Evolutionary conservation across 139 green algal species (phyloP).

Genomic region (Coelastrella sp.): DNA sequence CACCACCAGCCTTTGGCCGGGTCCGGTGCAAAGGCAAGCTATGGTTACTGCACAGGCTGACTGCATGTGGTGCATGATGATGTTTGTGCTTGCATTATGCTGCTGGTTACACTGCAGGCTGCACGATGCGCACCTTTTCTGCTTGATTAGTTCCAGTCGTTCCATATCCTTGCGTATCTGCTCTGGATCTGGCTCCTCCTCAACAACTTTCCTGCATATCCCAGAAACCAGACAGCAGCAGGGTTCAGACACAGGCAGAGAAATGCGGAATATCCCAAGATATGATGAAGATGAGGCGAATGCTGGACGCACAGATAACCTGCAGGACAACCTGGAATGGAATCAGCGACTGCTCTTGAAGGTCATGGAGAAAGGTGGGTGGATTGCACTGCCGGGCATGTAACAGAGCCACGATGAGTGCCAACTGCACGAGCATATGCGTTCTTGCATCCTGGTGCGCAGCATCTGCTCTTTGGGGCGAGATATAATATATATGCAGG

Average conservation of each 20-base stretch:
- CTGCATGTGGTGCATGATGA: neutral
- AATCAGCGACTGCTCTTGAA: no score
- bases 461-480: no score
- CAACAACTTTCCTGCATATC: constrained; percentile 48
- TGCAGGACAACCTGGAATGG: no score
- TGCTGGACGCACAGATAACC: neutral
- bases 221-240: neutral
- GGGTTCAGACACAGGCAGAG: neutral
- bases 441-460: no score
- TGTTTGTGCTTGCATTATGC: neutral
- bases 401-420: no score
- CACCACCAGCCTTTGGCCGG: no score
- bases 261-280: neutral
- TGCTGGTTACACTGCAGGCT: neutral
- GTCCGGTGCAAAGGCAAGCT: no score
- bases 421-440: no score
- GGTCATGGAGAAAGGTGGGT: no score
- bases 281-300: neutral
- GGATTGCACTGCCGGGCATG: no score
- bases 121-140: constrained; percentile 66
- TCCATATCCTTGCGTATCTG: constrained; percentile 81
- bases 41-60: no score
- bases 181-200: constrained; percentile 70
- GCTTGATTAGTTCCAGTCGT: constrained; percentile 75
- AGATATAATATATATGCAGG: no score